A percentile compares a stretch with the other conserved stretches of the same genome.
Conservation (phyloP, 225 moss, liverwort and hornwort genomes). For the Straminergon stramineum region DNA sequence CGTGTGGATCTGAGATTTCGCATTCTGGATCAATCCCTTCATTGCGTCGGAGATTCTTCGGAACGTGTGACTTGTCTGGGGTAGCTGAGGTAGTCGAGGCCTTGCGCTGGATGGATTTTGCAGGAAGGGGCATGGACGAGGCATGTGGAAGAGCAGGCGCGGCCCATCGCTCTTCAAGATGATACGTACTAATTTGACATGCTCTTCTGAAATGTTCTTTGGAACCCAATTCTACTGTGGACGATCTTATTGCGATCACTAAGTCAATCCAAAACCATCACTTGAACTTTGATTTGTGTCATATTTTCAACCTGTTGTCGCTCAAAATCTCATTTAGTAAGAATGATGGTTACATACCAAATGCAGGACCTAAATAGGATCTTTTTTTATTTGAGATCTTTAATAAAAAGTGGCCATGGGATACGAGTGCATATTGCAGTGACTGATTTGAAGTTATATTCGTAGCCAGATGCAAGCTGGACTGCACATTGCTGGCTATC, state of each 20-base stretch:
- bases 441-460: neutral
- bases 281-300: neutral
- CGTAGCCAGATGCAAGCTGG: neutral
- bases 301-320: neutral
- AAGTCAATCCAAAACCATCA: neutral
- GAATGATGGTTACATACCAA: neutral
- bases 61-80: neutral
- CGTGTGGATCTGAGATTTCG: neutral
- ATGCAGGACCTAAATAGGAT: neutral
- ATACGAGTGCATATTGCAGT: neutral
- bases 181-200: neutral
- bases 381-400: neutral
- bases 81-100: neutral
- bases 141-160: conserved; percentile 61
- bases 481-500: neutral
- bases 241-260: neutral
- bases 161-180: neutral
- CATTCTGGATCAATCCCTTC: neutral
- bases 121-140: conserved; percentile 40
- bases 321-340: too few relatives aligned
- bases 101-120: neutral
- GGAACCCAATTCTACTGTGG: neutral
- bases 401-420: too few relatives aligned
- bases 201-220: neutral
- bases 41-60: neutral